Base-by-base conservation (phyloP, 2,329 filamentous ascomycete species). In the Dothistroma pini region DNA sequence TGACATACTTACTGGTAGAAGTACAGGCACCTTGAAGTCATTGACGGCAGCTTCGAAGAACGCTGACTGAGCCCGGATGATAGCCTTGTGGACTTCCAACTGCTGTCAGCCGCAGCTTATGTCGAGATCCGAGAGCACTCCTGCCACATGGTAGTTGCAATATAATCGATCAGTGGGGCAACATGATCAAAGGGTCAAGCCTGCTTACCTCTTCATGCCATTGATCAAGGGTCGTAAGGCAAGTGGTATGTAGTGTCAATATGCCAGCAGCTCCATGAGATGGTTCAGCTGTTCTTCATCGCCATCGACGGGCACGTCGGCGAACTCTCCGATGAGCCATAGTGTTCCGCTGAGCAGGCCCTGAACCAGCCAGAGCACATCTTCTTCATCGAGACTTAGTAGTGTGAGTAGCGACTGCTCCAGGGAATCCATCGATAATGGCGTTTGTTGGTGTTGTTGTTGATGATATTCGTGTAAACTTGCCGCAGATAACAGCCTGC, bases 261-360 rank as follows among this genome's bases (percentile, higher is more conserved):
- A 53, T 34, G 29, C 41, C 50, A 47, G 41, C 51, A 47, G 53
- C n/a, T 63, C 58, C 52, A 58, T 34, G 9, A 59, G 25, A 22
- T 54, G 59, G 5, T 62, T 60, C 11, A 58, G 51, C 9, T 51
- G 32, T 10, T 56, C 32, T 1, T 29, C 54, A 0, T 57, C 51
- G 3, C 61, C 62, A 12, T 53, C 51, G 31, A 35, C 12, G 16
- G 51, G 51, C 25, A 53, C n/a, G 47, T 64, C 62, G 25, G 55
- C 55, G 35, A 60, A 64, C 35, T 64, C 62, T 21, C 50, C 59
- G 6, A 64, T 19, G 57, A 64, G 60, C 59, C 59, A 64, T 19
- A 64, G 59, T 12, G 58, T 64, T 16, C 56, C 57, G 22, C 61
- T 64, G 41, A 64, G 29, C 4, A 66, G 35, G 16, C 61, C 59